Base-by-base conservation (phyloP, 768 basidiomycete species). In the Tricholoma matsutake region DNA sequence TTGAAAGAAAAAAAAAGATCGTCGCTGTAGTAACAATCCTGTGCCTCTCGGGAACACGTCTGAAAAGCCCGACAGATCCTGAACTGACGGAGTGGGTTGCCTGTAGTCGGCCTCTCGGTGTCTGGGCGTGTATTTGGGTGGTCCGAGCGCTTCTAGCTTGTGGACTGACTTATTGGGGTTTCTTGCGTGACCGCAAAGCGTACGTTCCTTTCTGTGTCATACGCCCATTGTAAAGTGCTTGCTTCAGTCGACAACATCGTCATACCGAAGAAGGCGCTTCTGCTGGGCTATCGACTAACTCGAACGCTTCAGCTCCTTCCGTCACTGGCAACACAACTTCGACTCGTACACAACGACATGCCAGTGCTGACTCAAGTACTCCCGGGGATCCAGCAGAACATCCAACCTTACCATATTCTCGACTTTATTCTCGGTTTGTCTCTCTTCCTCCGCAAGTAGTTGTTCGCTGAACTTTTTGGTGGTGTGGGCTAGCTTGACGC, bases 121-220 rank as follows among this genome's bases (percentile, higher is more conserved):
- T 78, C 2, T 91, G 88, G 89, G 81, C 86, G 56, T 77, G 79
- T 35, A 73, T 91, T 4, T 91, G 89, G 89, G 69, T 86, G 25
- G 74, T 79, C 18, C 78, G 86, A 56, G 81, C 82, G 1, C 68
- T 76, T 10, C 65, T 88, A 35, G 82, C 83, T 8, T 75, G 78
- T 37, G 65, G 68, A 28, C 66, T 89, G 56, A 76, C 83, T 1
- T 79, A 80, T 62, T 89, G 88, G 88, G 81, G 81, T 43, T 90
- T 79, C 67, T 60, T 68, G 64, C 68, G 81, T 66, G 71, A 78
- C 65, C 69, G 69, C 20, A 56, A 62, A 49, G 67, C 59, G 73
- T 76, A 64, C 64, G 73, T 37, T 58, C 25, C 11, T 54, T 22
- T 49, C 4, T 18, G 14, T 29, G 34, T 4, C 39, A 11, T 32